phyloP scores from a whole-genome alignment of 257 asterid species.

The Solanum virginianum region DNA sequence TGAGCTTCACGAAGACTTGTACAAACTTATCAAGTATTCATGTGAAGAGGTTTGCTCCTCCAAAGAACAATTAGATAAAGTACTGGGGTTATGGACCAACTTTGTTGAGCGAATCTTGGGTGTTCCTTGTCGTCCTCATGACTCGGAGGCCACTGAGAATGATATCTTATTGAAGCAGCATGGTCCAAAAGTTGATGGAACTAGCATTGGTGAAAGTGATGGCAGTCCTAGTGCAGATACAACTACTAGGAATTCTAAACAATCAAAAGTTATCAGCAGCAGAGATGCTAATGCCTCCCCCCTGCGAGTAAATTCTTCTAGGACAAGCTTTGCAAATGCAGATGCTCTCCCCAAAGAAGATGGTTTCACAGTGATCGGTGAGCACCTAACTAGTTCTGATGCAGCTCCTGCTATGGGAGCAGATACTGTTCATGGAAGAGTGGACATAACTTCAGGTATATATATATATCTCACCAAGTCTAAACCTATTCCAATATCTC shows the following conservation, averaged over 20 bases:
- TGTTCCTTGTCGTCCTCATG: constrained; percentile 42
- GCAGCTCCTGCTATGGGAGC: constrained; percentile 26
- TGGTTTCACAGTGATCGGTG: constrained; percentile 27
- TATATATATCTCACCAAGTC: constrained; percentile 1
- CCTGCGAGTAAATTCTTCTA: constrained; percentile 20
- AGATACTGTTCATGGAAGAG: constrained; percentile 35
- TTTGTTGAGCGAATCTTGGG: constrained; percentile 85
- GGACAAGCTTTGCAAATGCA: constrained; percentile 28
- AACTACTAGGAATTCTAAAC: constrained; percentile 31
- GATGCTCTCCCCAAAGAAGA: constrained; percentile 37
- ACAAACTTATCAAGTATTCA: constrained; percentile 71
- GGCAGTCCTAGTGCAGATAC: constrained; percentile 46
- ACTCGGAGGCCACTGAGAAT: constrained; percentile 37
- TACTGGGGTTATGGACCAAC: constrained; percentile 76
- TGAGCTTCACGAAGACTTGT: constrained; percentile 78
- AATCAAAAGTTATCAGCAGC: constrained; percentile 35
- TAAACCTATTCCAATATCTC: neutral
- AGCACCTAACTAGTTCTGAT: constrained; percentile 31
- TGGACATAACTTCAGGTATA: constrained; percentile 22
- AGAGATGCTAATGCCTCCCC: constrained; percentile 48
- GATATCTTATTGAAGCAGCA: constrained; percentile 28
- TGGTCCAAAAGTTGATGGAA: constrained; percentile 16
- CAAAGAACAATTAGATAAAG: constrained; percentile 74
- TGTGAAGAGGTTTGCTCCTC: constrained; percentile 93
- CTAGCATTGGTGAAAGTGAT: constrained; percentile 42